Evolutionary conservation across 192 early-diverging fungal species (phyloP).

Genomic region (Backusella circina): DNA sequence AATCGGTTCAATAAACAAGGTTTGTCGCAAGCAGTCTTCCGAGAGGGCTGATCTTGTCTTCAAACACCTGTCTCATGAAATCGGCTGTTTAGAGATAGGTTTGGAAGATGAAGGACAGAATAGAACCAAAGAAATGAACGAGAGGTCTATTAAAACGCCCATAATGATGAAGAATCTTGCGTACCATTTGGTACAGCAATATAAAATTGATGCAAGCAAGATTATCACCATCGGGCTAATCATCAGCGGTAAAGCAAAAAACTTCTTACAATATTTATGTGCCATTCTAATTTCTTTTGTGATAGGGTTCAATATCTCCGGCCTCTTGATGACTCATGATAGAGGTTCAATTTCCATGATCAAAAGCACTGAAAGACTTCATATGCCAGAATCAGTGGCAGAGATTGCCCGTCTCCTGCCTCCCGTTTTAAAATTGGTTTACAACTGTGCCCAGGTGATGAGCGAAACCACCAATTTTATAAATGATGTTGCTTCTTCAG

Average conservation of each 20-base stretch:
- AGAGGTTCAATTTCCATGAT: neutral
- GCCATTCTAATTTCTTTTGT: neutral
- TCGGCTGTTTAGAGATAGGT: neutral
- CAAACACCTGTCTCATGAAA: neutral
- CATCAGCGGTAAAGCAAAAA: neutral
- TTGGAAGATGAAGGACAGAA: neutral
- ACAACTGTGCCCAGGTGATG: neutral
- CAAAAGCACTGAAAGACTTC: neutral
- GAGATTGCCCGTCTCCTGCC: constrained; percentile 1
- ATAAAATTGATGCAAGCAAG: neutral
- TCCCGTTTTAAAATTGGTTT: neutral
- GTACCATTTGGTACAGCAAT: neutral
- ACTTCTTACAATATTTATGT: neutral
- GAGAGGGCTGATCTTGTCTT: constrained; percentile 6
- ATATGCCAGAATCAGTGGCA: constrained; percentile 7
- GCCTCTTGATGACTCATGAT: neutral
- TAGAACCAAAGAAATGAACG: constrained; percentile 7
- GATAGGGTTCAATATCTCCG: constrained; percentile 3
- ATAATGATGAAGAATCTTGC: constrained; percentile 12
- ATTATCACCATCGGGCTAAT: neutral
- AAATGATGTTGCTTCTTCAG: neutral
- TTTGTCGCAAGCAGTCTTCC: neutral
- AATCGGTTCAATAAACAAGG: neutral
- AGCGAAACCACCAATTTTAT: neutral
- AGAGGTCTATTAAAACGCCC: constrained; percentile 1